Evolutionary conservation across 2,329 filamentous ascomycete species (phyloP).

Genomic region (Fusarium agapanthi): DNA sequence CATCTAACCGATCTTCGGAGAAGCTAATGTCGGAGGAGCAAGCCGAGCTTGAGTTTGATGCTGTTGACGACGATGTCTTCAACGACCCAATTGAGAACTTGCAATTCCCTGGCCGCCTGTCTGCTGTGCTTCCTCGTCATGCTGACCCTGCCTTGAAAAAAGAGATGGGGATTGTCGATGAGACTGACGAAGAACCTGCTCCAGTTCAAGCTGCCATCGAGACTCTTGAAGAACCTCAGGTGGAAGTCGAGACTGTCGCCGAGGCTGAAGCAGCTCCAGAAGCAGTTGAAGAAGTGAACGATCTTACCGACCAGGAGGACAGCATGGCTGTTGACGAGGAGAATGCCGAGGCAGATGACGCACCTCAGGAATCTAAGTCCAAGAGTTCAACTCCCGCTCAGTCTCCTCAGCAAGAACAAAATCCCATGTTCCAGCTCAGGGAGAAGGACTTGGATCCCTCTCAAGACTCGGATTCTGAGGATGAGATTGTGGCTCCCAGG

Average conservation of each 20-base stretch:
- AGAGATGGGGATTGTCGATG: constrained; percentile 45
- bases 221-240: neutral
- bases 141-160: constrained; percentile 51
- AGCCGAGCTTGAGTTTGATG: constrained; percentile 32
- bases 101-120: constrained; percentile 56
- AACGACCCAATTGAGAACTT: constrained; percentile 48
- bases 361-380: constrained; percentile 4
- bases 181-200: constrained; percentile 24
- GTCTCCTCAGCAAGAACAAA: constrained; percentile 28
- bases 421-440: constrained; percentile 52
- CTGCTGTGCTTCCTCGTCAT: constrained; percentile 55
- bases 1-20: constrained; percentile 45
- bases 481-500: constrained; percentile 52
- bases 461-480: constrained; percentile 58
- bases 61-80: constrained; percentile 45
- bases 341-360: constrained; percentile 16
- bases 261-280: neutral
- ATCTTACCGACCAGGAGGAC: constrained; percentile 28
- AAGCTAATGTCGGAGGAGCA: constrained; percentile 51
- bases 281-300: constrained; percentile 14
- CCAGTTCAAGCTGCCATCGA: neutral
- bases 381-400: constrained; percentile 9
- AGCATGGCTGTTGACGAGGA: constrained; percentile 41
- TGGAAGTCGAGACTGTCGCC: neutral
- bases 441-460: constrained; percentile 58